Evolutionary conservation across 2,329 filamentous ascomycete species (phyloP).

Genomic region (Coniochaeta sp.): DNA sequence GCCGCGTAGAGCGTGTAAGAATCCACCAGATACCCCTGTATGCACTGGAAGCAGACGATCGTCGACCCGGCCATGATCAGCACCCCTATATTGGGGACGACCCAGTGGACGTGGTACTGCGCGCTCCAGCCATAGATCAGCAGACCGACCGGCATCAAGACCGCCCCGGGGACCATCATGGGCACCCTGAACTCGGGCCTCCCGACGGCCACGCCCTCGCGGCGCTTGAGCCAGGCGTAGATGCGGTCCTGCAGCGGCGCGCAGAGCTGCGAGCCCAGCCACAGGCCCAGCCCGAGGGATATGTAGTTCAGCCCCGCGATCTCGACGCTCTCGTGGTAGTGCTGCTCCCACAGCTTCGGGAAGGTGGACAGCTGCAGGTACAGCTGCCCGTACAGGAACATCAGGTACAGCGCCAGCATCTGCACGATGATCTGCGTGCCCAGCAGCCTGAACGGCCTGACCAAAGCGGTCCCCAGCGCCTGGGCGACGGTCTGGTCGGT

Average conservation of each 20-base stretch:
- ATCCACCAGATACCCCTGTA: conserved; percentile 38
- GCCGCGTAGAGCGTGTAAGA: conserved; percentile 37
- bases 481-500: conserved; percentile 20
- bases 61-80: conserved; percentile 27
- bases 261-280: conserved; percentile 28
- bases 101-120: conserved; percentile 34
- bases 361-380: conserved; percentile 44
- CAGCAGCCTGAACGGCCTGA: conserved; percentile 43
- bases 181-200: conserved; percentile 35
- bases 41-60: conserved; percentile 34
- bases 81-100: conserved; percentile 35
- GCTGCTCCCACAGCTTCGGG: conserved; percentile 33
- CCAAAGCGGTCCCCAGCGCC: conserved; percentile 30
- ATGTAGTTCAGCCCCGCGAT: conserved; percentile 29
- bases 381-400: conserved; percentile 41
- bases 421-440: conserved; percentile 45
- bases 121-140: conserved; percentile 39
- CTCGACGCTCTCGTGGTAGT: conserved; percentile 24
- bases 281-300: conserved; percentile 25
- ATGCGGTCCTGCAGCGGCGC: conserved; percentile 37
- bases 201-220: conserved; percentile 21
- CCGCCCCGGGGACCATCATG: conserved; percentile 30
- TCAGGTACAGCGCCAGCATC: conserved; percentile 39
- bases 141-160: conserved; percentile 34
- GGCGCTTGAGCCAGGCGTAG: conserved; percentile 33